Evolutionary conservation across 2,329 filamentous ascomycete genomes (phyloP).

Genomic region (Diplocarpon mali): DNA sequence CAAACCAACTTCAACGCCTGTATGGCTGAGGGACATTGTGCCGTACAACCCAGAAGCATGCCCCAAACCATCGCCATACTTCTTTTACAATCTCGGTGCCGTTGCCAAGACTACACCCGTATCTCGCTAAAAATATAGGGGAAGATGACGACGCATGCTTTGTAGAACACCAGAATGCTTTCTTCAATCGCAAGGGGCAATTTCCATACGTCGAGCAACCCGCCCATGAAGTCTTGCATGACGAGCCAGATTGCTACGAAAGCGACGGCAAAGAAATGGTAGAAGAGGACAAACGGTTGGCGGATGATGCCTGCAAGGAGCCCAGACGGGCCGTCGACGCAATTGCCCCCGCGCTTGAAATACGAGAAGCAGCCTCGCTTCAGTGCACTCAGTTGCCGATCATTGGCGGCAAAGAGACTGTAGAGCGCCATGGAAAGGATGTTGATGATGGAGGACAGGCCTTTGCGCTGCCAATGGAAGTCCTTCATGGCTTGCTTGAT

Average conservation of each 20-base stretch:
- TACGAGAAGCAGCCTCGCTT: constrained; percentile 89
- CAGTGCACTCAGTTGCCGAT: constrained; percentile 63
- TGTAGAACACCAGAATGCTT: constrained; percentile 63
- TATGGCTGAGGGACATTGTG: not conserved
- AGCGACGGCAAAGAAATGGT: constrained; percentile 92
- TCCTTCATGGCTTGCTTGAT: constrained; percentile 53
- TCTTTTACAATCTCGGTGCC: too few species aligned
- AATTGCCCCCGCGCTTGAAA: constrained; percentile 64
- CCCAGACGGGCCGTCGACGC: constrained; percentile 68
- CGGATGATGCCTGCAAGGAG: constrained; percentile 74
- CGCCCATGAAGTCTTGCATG: constrained; percentile 35
- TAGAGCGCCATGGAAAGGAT: constrained; percentile 96
- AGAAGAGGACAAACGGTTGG: constrained; percentile 66
- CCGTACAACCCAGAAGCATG: not conserved
- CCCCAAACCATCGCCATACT: too few species aligned
- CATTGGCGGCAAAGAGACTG: constrained; percentile 77
- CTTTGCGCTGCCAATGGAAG: constrained; percentile 85
- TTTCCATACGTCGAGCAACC: constrained; percentile 39
- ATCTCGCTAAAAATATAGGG: constrained; percentile 69
- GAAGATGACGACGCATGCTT: constrained; percentile 70
- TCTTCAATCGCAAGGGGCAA: constrained; percentile 55
- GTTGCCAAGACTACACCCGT: constrained; percentile 18
- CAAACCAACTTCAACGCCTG: not conserved
- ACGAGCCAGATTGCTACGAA: constrained; percentile 70
- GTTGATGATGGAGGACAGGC: constrained; percentile 79